phyloP scores from a whole-genome alignment of 768 basidiomycete species.

The Lepiota brunneoincarnata region DNA sequence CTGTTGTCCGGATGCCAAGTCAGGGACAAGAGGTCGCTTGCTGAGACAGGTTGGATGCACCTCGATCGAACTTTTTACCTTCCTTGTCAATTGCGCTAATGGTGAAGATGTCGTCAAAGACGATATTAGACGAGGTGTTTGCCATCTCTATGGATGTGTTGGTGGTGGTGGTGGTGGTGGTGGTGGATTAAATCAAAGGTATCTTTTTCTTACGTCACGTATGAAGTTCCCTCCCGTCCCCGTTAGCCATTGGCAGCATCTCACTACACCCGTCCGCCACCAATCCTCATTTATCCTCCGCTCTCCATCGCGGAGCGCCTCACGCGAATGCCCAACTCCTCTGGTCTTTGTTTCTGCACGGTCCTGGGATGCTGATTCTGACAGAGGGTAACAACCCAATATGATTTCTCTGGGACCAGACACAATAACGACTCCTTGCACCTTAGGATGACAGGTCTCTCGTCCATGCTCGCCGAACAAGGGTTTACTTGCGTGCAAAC shows the following conservation, averaged over 20 bases:
- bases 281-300: conserved; percentile 28
- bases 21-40: conserved; percentile 11
- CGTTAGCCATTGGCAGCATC: conserved; percentile 3
- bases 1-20: conserved; percentile 36
- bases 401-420: not conserved
- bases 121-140: conserved; percentile 63
- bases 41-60: conserved; percentile 39
- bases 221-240: conserved; percentile 13
- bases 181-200: conserved; percentile 3
- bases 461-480: conserved; percentile 40
- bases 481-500: conserved; percentile 49
- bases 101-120: conserved; percentile 93
- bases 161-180: conserved; percentile 7
- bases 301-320: conserved; percentile 36
- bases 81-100: conserved; percentile 84
- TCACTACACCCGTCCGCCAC: conserved; percentile 20
- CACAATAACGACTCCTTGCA: not conserved
- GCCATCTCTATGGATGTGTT: conserved; percentile 39
- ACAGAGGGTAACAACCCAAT: conserved; percentile 29
- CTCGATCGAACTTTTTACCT: conserved; percentile 98
- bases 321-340: conserved; percentile 49
- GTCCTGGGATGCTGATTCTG: conserved; percentile 40
- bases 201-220: not conserved
- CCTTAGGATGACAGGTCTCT: conserved; percentile 31
- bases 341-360: conserved; percentile 49